These are phyloP conservation scores for Notholithocarpus densiflorus DNA, from an alignment of 306 rosid genomes.

Conservation along the genomic window DNA sequence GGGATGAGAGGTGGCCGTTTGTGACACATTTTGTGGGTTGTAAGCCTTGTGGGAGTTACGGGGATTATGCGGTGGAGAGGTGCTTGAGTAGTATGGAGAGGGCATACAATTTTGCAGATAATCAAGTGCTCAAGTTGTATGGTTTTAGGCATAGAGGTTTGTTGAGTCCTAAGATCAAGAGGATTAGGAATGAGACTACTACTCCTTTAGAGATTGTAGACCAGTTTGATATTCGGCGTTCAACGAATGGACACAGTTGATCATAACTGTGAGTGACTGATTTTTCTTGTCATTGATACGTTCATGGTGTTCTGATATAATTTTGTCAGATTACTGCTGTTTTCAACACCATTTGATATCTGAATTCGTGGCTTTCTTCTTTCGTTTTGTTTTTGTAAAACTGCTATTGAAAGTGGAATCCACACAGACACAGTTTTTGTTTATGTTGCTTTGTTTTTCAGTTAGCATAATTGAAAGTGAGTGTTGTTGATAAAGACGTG, in stretches of 20 bases:
- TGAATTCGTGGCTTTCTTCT: background rate
- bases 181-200: constrained; percentile 84
- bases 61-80: constrained; percentile 92
- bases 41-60: constrained; percentile 99
- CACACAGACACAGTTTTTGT: background rate
- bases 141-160: constrained; percentile 91
- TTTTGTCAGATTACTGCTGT: background rate
- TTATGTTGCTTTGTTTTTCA: background rate
- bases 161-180: constrained; percentile 88
- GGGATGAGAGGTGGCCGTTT: constrained; percentile 99
- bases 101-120: constrained; percentile 95
- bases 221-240: constrained; percentile 70
- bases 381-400: background rate
- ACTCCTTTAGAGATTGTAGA: constrained; percentile 76
- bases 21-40: constrained; percentile 98
- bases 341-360: background rate
- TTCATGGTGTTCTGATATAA: background rate
- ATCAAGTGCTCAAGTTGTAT: constrained; percentile 84
- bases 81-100: constrained; percentile 97
- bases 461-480: background rate
- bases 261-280: constrained; percentile 35
- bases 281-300: background rate
- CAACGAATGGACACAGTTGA: constrained; percentile 33
- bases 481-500: background rate
- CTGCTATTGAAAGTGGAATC: background rate